Conservation (phyloP, 169 alveolate genomes). For the Amoebophrya sp. region DNA sequence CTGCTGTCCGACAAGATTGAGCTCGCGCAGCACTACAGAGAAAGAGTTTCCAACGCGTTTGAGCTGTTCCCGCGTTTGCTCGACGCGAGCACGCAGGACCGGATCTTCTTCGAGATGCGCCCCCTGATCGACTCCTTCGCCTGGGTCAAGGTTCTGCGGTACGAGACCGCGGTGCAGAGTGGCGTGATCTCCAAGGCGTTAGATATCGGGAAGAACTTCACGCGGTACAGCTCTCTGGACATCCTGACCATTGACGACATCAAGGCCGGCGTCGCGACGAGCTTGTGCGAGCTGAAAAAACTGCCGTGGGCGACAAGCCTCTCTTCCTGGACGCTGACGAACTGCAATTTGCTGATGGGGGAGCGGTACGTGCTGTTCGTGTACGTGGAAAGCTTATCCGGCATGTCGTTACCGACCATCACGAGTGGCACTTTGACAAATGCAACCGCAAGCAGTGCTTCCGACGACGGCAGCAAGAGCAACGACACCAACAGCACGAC, state of each 20-base stretch:
- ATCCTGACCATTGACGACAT: neutral
- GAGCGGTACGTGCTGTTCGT: slow-evolving; percentile 4
- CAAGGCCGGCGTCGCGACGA: neutral
- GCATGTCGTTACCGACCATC: neutral
- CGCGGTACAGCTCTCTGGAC: neutral
- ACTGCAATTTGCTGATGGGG: neutral
- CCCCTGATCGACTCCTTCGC: neutral
- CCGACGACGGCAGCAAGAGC: neutral
- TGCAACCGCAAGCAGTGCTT: neutral
- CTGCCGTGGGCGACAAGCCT: neutral
- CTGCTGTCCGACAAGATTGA: neutral
- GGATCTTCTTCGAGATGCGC: slow-evolving; percentile 3
- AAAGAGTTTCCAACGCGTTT: neutral
- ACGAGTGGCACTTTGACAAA: neutral
- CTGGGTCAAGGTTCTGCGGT: neutral
- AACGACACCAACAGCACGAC: neutral
- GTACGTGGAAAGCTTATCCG: neutral
- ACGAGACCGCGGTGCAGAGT: neutral
- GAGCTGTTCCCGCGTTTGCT: neutral
- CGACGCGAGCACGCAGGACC: neutral
- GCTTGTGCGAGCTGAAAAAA: neutral
- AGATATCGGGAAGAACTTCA: neutral
- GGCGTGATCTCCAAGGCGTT: neutral
- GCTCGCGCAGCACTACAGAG: neutral
- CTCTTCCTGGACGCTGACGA: neutral